Conservation (phyloP, 345 rosid genomes). For the Kernera saxatilis region DNA sequence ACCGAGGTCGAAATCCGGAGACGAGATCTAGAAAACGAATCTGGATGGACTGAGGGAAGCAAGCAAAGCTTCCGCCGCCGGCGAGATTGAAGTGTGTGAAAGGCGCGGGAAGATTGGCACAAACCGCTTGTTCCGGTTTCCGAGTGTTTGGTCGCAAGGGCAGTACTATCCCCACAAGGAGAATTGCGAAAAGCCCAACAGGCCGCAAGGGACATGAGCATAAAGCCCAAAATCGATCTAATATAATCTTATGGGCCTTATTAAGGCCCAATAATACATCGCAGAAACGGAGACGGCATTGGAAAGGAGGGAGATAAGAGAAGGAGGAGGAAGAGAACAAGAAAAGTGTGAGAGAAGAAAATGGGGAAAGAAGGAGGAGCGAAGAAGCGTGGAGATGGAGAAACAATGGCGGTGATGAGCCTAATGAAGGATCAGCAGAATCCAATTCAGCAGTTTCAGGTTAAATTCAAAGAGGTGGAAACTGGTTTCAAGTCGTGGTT, state of each 20-base stretch:
- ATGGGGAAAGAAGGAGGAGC: constrained; percentile 52
- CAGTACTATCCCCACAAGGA: not conserved
- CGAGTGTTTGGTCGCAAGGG: constrained; percentile 8
- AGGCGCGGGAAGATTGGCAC: constrained; percentile 30
- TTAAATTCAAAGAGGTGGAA: constrained; percentile 60
- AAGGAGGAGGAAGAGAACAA: not conserved
- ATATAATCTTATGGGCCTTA: not conserved
- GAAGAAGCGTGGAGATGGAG: constrained; percentile 26
- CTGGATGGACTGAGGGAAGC: not conserved
- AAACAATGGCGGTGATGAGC: constrained; percentile 34
- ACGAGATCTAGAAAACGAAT: not conserved
- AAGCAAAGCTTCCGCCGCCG: constrained; percentile 28
- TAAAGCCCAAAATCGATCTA: not conserved
- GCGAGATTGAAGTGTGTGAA: constrained; percentile 23
- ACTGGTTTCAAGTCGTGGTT: constrained; percentile 64
- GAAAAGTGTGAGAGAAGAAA: constrained; percentile 8
- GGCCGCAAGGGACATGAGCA: not conserved
- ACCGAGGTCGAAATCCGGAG: not conserved
- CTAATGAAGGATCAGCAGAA: constrained; percentile 42
- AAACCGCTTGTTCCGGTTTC: not conserved
- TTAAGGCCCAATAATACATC: not conserved
- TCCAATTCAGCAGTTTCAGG: constrained; percentile 51
- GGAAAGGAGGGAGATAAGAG: constrained; percentile 8
- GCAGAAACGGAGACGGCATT: constrained; percentile 7
- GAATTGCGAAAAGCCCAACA: not conserved